Conservation (phyloP, 2,329 filamentous ascomycete species). For the Lecanicillium sp. region DNA sequence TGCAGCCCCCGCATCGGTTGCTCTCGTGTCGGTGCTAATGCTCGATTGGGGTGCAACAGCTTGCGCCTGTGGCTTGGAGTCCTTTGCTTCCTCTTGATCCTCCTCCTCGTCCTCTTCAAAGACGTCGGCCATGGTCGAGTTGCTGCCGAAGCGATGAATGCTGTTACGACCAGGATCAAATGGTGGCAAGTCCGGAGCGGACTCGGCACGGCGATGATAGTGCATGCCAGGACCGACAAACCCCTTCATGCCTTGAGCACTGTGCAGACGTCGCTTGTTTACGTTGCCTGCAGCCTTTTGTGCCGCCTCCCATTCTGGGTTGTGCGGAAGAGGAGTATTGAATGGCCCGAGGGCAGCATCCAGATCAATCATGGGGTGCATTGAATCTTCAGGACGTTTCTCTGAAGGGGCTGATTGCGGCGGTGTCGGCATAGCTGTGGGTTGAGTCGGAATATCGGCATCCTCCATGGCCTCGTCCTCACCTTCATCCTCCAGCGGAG, state of each 20-base stretch:
- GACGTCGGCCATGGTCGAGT: conserved; percentile 74
- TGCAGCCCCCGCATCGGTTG: neutral
- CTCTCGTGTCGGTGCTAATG: neutral
- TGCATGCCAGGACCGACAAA: conserved; percentile 63
- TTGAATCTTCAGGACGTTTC: conserved; percentile 47
- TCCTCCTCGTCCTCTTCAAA: conserved; percentile 78
- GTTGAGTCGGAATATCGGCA: conserved; percentile 23
- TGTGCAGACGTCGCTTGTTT: conserved; percentile 62
- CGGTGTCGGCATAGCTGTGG: conserved; percentile 27
- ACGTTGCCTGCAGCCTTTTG: conserved; percentile 48
- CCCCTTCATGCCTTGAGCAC: conserved; percentile 61
- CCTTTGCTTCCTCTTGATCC: conserved; percentile 37
- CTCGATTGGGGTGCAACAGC: neutral
- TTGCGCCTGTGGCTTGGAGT: too few species aligned
- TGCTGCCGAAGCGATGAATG: conserved; percentile 55
- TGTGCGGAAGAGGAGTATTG: conserved; percentile 63
- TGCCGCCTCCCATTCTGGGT: conserved; percentile 59
- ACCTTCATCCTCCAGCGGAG: conserved; percentile 19
- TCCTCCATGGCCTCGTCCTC: conserved; percentile 20
- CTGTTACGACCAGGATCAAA: conserved; percentile 56
- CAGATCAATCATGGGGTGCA: conserved; percentile 81
- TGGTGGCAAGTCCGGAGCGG: conserved; percentile 68
- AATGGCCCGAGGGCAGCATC: conserved; percentile 91
- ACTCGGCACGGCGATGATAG: conserved; percentile 71
- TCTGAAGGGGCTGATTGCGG: conserved; percentile 18